These are phyloP conservation scores for Vigna unguiculata DNA, from an alignment of 306 rosid genomes.

Conservation along the genomic window DNA sequence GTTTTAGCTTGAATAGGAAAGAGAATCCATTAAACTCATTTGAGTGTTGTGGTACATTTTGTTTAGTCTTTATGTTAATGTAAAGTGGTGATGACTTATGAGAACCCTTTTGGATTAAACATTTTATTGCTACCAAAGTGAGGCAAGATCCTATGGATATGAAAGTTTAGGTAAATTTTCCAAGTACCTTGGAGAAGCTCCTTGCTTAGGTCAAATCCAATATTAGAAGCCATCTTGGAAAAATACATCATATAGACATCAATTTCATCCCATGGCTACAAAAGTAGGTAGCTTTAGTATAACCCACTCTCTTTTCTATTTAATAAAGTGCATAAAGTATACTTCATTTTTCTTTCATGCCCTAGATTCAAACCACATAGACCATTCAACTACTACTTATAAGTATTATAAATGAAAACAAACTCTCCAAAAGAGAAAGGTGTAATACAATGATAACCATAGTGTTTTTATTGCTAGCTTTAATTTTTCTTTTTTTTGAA, in stretches of 20 bases:
- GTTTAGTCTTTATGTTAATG: slow-evolving; percentile 7
- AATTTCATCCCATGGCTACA: slow-evolving; percentile 1
- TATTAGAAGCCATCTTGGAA: slow-evolving; percentile 35
- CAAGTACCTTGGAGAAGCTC: slow-evolving; percentile 38
- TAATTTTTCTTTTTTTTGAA: no score
- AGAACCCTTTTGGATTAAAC: not conserved
- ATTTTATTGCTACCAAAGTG: not conserved
- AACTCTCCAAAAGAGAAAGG: slow-evolving; percentile 8
- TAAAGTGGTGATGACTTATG: not conserved
- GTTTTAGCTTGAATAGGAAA: slow-evolving; percentile 36
- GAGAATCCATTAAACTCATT: slow-evolving; percentile 27
- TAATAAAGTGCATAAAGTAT: not conserved
- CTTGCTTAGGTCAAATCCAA: slow-evolving; percentile 40
- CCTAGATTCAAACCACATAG: not conserved
- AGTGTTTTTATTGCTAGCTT: not conserved
- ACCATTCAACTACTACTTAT: slow-evolving; percentile 17
- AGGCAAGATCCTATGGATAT: slow-evolving; percentile 32
- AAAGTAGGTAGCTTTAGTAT: slow-evolving; percentile 6
- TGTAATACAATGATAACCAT: slow-evolving; percentile 1
- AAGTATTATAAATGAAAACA: slow-evolving; percentile 20
- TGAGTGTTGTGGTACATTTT: not conserved
- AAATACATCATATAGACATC: slow-evolving; percentile 4
- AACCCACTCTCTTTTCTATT: not conserved
- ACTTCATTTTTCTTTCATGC: not conserved
- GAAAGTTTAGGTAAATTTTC: slow-evolving; percentile 38